Base-by-base conservation (phyloP, 768 basidiomycete genomes). In the Rhodocollybia butyracea region DNA sequence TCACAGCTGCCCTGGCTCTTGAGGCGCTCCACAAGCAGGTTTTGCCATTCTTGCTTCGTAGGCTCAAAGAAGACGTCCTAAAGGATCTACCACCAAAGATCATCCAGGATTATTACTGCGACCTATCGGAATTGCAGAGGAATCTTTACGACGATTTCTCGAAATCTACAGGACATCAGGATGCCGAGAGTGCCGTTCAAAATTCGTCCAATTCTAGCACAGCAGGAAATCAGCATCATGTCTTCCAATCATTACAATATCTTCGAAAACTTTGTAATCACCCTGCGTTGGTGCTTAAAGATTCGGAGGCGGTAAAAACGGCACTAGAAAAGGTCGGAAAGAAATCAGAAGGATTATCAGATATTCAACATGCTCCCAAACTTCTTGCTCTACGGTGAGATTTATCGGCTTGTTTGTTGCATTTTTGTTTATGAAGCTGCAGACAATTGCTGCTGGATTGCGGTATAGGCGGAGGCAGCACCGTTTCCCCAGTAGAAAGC, bases 101-200 rank as follows among this genome's bases (percentile, higher is more conserved):
- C 69, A 98, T 99, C 55, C 97, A 99, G 70, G 97, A 99, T 68
- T 98, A 98, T 68, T 95, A 98, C 66, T 98, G 95, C 76, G 96
- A 98, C 66, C 80, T 99, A 3, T 98, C 96, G 0, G 91, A 94
- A 0, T 72, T 98, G 19, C 97, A 99, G 73, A 94, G 94, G 68
- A 78, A 84, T 58, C 81, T 99, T 17, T 99, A 98, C 66, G 97
- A 98, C 65, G 89, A 96, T 64, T 98, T 95, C 67, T 84, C 89
- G 2, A 84, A 82, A 64, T 92, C 94, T 5, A 83, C 84, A 56
- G 91, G 88, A 29, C 80, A 77, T 57, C 63, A 74, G 34, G 78
- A 82, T 39, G 88, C 79, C 0, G 84, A 89, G 55, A 83, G 84
- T 56, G 84, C 78, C 13, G 78, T 94, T 21, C 77, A 82, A 39